Conservation (phyloP, 495 filamentous ascomycete species). For the Aspergillus sclerotiicarbonarius region DNA sequence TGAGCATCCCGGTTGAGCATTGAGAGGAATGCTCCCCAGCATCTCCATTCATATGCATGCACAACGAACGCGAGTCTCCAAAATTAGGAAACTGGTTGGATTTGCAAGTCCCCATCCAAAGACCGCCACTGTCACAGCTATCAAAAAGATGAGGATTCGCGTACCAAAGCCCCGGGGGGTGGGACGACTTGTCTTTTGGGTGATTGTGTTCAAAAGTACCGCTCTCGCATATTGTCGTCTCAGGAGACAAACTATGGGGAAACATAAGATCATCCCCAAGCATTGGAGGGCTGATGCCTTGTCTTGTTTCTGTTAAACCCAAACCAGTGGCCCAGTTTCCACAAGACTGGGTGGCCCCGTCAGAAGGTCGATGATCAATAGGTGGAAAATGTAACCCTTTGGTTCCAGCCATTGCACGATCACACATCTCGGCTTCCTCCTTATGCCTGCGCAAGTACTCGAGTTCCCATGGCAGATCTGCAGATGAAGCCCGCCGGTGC, state of each 20-base stretch:
- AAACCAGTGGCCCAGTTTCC: slow-evolving; percentile 44
- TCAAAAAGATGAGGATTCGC: slow-evolving; percentile 22
- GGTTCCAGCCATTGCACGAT: slow-evolving; percentile 25
- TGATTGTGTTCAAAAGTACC: slow-evolving; percentile 40
- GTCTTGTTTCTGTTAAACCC: slow-evolving; percentile 49
- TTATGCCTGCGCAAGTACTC: slow-evolving; percentile 51
- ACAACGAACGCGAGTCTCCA: slow-evolving; percentile 5
- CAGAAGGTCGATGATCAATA: slow-evolving; percentile 19
- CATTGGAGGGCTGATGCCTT: slow-evolving; percentile 72
- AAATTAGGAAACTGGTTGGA: slow-evolving; percentile 16
- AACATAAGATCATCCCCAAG: slow-evolving; percentile 74
- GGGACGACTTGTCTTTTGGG: slow-evolving; percentile 40
- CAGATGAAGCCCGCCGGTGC: slow-evolving; percentile 45
- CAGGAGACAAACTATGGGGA: slow-evolving; percentile 73
- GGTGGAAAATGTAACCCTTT: slow-evolving; percentile 21
- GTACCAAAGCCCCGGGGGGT: slow-evolving; percentile 45
- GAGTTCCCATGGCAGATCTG: slow-evolving; percentile 50
- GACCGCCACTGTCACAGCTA: slow-evolving; percentile 43
- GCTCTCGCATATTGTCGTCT: slow-evolving; percentile 74
- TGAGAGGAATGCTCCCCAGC: not conserved
- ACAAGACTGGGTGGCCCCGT: slow-evolving; percentile 26
- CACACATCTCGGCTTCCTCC: slow-evolving; percentile 42
- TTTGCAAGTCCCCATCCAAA: slow-evolving; percentile 67
- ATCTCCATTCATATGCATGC: slow-evolving; percentile 21
- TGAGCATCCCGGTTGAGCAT: not conserved